Evolutionary conservation across 73 alveolate genomes (phyloP), one percentile per base, ranked within the genome.

Genomic region (Uronychia binucleata): DNA sequence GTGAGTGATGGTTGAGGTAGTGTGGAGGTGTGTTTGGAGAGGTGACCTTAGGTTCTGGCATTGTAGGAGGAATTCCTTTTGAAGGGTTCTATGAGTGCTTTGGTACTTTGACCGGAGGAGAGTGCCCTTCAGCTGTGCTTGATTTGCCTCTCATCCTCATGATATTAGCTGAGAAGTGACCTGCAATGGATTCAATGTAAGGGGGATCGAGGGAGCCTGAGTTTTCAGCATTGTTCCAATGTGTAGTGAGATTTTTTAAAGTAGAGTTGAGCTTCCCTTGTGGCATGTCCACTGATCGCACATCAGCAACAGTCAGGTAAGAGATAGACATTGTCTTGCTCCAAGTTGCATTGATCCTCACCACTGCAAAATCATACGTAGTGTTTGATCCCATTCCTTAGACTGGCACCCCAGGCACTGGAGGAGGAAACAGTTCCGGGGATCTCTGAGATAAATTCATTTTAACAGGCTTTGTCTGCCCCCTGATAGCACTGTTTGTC

Each of bases 141-240:
- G 5, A 30, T 27, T 76, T 85, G 34, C 28, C 79, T 34, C 29
- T 25, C 81, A 59, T 88, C 33, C 85, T 86, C 94, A 87, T 87
- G 26, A 82, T 59, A 57, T 81, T 80, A n/a, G 93, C 92, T 29
- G 87, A 67, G 80, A 94, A 96, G 81, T 74, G 90, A 28, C 93
- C 93, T 30, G 98, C 94, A 79, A 96, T 93, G 14, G 94, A 86
- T 79, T 96, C 98, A 59, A 96, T 91, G 91, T 88, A 94, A 26
- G 99, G 99, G 1, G 99, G 99, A 79, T 94, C 94, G 30, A 90
- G 90, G 83, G 92, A 84, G 26, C 91, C 91, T 34, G 94, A 89
- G 84, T 85, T 46, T 19, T 46, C 67, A 46, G 5, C 19, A 46
- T 11, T 92, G 5, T 75, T 28, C 99, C 99, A 97, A 74, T 93